These are phyloP conservation scores for Leccinum longicurvipes DNA, from an alignment of 768 basidiomycete species.

Conservation along the genomic window DNA sequence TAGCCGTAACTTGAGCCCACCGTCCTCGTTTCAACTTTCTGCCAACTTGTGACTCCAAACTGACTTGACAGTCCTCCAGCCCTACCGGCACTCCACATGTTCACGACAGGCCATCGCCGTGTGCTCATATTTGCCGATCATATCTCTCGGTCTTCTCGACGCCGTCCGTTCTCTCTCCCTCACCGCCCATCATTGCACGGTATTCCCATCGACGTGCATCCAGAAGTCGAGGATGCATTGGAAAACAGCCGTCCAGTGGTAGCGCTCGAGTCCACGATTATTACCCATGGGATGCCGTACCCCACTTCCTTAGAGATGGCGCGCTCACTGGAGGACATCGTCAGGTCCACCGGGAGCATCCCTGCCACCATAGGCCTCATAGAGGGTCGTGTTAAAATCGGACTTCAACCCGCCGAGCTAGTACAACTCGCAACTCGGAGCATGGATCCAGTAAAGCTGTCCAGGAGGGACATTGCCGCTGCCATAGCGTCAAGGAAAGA, in stretches of 20 bases:
- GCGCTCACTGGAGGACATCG: conserved; percentile 64
- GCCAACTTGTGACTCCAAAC: too few species aligned
- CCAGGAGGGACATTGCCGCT: conserved; percentile 75
- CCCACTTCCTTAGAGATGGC: conserved; percentile 75
- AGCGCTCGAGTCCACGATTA: conserved; percentile 87
- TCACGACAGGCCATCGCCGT: conserved; percentile 5
- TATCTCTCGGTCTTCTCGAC: conserved; percentile 4
- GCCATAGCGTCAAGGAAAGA: conserved; percentile 64
- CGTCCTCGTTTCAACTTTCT: not conserved
- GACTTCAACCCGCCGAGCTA: conserved; percentile 63
- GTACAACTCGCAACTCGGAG: conserved; percentile 59
- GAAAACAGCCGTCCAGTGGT: conserved; percentile 65
- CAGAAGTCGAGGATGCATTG: conserved; percentile 83
- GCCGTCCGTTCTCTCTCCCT: conserved; percentile 2
- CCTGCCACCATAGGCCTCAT: conserved; percentile 92
- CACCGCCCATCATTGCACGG: conserved; percentile 4
- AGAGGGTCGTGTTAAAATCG: conserved; percentile 82
- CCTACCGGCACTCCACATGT: conserved; percentile 10
- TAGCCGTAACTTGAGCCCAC: not conserved
- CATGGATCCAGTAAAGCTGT: conserved; percentile 58
- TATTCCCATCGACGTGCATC: conserved; percentile 62
- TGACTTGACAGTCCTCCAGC: not conserved
- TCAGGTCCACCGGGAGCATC: conserved; percentile 69
- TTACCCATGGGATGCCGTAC: conserved; percentile 89
- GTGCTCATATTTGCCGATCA: not conserved